Base-by-base conservation (phyloP, 2,329 filamentous ascomycete genomes). In the Talaromyces amestolkiae region DNA sequence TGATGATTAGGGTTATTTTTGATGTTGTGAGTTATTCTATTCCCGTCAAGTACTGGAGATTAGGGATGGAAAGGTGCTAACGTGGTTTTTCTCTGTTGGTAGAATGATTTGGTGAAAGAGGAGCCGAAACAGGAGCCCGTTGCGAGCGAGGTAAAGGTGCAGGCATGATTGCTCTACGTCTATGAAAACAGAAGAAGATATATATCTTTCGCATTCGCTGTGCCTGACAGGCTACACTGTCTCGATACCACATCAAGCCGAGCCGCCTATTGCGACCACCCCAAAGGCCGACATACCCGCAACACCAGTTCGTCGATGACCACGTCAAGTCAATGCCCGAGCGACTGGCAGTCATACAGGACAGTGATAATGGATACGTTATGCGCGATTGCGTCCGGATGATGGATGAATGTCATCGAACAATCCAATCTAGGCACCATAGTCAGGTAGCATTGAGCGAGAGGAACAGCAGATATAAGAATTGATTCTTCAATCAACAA, bases 1-100 rank as follows among this genome's bases (percentile, higher is more conserved):
- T 99, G 72, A 97, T 96, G 92, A 97, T 99, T 65, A 83, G 90
- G 66, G 93, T 99, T 15, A 96, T 99, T 56, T 99, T 93, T 72
- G 95, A 98, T 70, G 78, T 87, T 75, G 92, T 95, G 78, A 72
- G 89, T 37, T 7, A 11, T 37, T 13, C 9, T 37, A 8, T 37
- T 3, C 9, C 9, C 35, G 9, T 37, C 9, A 13, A 11, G 3
- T 37, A 37, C 13, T 11, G 35, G 35, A 37, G 35, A 7, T 13
- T 11, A 3, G 35, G 35, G 35, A 10, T 8, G 13, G 35, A 11
- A 11, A 13, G 35, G 35, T 22, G 41, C 45, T 49, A 13, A 49
- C 15, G 10, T 27, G 5, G 3, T 15, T 58, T 6, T 31, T 73
- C 39, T 41, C 15, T 27, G 9, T 17, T 65, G 64, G 19, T 64